phyloP scores from a whole-genome alignment of 1,284 basidiomycete genomes.

The Sanguinoderma infundibulare region DNA sequence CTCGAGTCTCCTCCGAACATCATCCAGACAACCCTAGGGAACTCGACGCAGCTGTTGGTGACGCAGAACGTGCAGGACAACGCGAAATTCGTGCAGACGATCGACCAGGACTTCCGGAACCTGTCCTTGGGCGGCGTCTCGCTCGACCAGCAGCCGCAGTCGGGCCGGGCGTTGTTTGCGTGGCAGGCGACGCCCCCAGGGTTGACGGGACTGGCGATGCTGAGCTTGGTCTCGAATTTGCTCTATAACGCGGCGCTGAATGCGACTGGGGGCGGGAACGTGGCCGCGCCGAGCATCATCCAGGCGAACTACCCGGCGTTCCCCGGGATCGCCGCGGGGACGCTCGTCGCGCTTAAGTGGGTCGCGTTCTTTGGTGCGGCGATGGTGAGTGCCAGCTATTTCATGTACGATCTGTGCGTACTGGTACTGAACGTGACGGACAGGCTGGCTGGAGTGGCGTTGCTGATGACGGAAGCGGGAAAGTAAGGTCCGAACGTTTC shows the following conservation, averaged over 20 bases:
- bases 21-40: conserved; percentile 46
- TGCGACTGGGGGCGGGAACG: conserved; percentile 41
- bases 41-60: conserved; percentile 35
- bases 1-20: conserved; percentile 53
- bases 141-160: conserved; percentile 49
- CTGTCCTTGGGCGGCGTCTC: conserved; percentile 67
- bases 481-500: conserved; percentile 63
- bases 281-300: conserved; percentile 51
- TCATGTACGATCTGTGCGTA: too few relatives aligned
- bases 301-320: conserved; percentile 57
- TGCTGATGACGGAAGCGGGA: conserved; percentile 43
- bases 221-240: conserved; percentile 73
- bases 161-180: conserved; percentile 55
- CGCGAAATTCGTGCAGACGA: conserved; percentile 55
- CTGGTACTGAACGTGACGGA: too few relatives aligned
- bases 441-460: conserved; percentile 75
- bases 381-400: conserved; percentile 67
- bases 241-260: conserved; percentile 65
- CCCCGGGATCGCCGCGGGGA: conserved; percentile 54
- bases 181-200: conserved; percentile 66
- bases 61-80: conserved; percentile 50
- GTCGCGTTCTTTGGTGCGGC: conserved; percentile 68
- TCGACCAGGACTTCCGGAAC: conserved; percentile 52
- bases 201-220: conserved; percentile 56
- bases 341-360: conserved; percentile 69